Evolutionary conservation across 2,329 filamentous ascomycete species (phyloP).

Genomic region (Scytalidium sp.): DNA sequence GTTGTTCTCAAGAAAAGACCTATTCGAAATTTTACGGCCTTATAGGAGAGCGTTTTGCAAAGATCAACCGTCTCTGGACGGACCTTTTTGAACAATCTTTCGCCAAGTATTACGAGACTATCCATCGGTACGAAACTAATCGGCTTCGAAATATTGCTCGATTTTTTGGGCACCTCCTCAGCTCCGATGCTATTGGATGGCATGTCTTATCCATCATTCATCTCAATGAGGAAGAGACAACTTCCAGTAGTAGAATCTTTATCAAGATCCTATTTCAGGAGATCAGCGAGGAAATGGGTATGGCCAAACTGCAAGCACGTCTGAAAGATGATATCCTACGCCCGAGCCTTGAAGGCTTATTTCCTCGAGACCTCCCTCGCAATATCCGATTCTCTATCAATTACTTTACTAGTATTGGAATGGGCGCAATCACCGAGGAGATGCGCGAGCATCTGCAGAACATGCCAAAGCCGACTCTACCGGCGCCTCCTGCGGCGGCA

Average conservation of each 20-base stretch:
- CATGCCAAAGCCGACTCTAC: conserved; percentile 78
- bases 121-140: conserved; percentile 96
- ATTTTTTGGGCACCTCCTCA: conserved; percentile 89
- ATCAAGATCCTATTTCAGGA: conserved; percentile 98
- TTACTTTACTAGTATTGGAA: conserved; percentile 97
- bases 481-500: conserved; percentile 57
- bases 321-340: conserved; percentile 77
- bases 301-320: conserved; percentile 73
- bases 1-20: conserved; percentile 92
- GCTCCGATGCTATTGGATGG: conserved; percentile 88
- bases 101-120: conserved; percentile 92
- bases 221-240: conserved; percentile 95
- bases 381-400: conserved; percentile 98
- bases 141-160: conserved; percentile 90
- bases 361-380: conserved; percentile 83
- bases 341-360: conserved; percentile 78
- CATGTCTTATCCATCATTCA: conserved; percentile 82
- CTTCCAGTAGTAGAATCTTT: conserved; percentile 93
- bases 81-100: conserved; percentile 91
- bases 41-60: conserved; percentile 91
- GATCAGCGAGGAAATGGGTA: conserved; percentile 79
- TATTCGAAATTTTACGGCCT: conserved; percentile 97
- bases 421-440: conserved; percentile 90
- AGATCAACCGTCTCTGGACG: conserved; percentile 92
- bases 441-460: conserved; percentile 91